A percentile compares a stretch with the other conserved stretches of the same genome.
Conservation (phyloP, 2,329 filamentous ascomycete species). For the Aaosphaeria arxii region DNA sequence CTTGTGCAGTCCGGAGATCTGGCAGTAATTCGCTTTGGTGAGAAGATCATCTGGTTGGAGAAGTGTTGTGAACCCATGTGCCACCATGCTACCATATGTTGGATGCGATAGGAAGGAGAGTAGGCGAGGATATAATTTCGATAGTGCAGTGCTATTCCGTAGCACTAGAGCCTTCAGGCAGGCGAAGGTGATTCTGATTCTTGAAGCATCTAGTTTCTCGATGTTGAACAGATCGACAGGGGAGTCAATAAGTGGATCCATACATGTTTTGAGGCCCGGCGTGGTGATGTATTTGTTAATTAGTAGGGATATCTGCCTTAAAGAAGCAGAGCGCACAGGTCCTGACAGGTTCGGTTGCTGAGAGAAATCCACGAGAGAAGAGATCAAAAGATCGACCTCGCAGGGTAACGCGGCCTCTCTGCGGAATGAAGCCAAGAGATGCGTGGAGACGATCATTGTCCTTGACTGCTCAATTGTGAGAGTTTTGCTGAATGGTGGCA, state of each 20-base stretch:
- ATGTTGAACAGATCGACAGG: slow-evolving; percentile 30
- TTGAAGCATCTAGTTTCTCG: slow-evolving; percentile 34
- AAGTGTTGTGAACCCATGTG: slow-evolving; percentile 58
- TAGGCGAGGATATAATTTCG: slow-evolving; percentile 42
- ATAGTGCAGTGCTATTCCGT: slow-evolving; percentile 48
- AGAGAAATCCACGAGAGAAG: slow-evolving; percentile 38
- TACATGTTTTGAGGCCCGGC: slow-evolving; percentile 36
- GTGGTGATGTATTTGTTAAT: slow-evolving; percentile 49
- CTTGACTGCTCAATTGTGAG: slow-evolving; percentile 36
- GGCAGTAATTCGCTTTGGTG: slow-evolving; percentile 59
- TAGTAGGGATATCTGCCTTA: slow-evolving; percentile 45
- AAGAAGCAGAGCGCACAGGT: slow-evolving; percentile 29
- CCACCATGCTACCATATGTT: slow-evolving; percentile 50
- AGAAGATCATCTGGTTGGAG: slow-evolving; percentile 61
- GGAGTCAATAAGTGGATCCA: slow-evolving; percentile 37
- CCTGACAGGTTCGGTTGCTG: slow-evolving; percentile 23
- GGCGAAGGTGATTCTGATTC: slow-evolving; percentile 58
- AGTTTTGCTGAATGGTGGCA: slow-evolving; percentile 30
- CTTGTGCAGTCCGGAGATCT: slow-evolving; percentile 60
- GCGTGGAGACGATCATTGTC: slow-evolving; percentile 56
- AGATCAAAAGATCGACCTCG: slow-evolving; percentile 30
- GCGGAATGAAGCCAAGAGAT: slow-evolving; percentile 53
- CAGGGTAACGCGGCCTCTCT: slow-evolving; percentile 31
- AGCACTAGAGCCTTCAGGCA: slow-evolving; percentile 60
- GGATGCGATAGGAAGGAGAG: slow-evolving; percentile 50